These are phyloP conservation scores for Bryoglossum gracile DNA, from an alignment of 495 filamentous ascomycete species.

Conservation along the genomic window DNA sequence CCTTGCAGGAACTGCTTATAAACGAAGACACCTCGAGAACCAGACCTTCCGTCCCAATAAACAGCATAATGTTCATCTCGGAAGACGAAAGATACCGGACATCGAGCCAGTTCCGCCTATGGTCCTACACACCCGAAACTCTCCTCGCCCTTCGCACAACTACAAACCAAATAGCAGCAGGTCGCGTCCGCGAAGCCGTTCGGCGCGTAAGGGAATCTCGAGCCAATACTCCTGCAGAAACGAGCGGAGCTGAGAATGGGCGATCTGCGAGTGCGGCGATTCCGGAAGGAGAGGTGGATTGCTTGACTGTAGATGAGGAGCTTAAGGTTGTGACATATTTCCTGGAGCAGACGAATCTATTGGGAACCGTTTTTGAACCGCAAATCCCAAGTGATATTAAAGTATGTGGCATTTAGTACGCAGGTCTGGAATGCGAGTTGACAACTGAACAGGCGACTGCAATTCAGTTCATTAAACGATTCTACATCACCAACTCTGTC, in stretches of 20 bases:
- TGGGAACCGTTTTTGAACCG: slow-evolving; percentile 70
- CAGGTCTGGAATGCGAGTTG: background rate
- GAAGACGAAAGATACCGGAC: slow-evolving; percentile 91
- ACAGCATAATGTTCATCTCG: slow-evolving; percentile 45
- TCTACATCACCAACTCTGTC: slow-evolving; percentile 88
- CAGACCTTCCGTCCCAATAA: background rate
- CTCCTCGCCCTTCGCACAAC: slow-evolving; percentile 61
- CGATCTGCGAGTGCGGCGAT: slow-evolving; percentile 11
- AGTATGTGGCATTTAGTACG: slow-evolving; percentile 32
- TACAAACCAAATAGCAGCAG: slow-evolving; percentile 67
- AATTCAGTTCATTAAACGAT: slow-evolving; percentile 83
- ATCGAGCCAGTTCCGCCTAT: slow-evolving; percentile 82
- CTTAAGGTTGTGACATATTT: slow-evolving; percentile 72
- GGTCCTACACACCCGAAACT: slow-evolving; percentile 80
- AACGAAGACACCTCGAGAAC: background rate
- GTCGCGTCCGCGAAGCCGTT: slow-evolving; percentile 61
- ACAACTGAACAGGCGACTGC: slow-evolving; percentile 60
- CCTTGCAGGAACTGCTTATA: too few species aligned
- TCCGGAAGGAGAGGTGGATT: slow-evolving; percentile 54
- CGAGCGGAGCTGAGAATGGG: slow-evolving; percentile 23
- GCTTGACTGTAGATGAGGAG: slow-evolving; percentile 75
- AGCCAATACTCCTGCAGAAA: slow-evolving; percentile 30
- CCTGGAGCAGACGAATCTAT: slow-evolving; percentile 62
- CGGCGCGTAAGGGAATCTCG: slow-evolving; percentile 35
- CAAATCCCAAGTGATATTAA: slow-evolving; percentile 74